Conservation (phyloP, 805 yeast genomes). For the Ogataea ganodermae region DNA sequence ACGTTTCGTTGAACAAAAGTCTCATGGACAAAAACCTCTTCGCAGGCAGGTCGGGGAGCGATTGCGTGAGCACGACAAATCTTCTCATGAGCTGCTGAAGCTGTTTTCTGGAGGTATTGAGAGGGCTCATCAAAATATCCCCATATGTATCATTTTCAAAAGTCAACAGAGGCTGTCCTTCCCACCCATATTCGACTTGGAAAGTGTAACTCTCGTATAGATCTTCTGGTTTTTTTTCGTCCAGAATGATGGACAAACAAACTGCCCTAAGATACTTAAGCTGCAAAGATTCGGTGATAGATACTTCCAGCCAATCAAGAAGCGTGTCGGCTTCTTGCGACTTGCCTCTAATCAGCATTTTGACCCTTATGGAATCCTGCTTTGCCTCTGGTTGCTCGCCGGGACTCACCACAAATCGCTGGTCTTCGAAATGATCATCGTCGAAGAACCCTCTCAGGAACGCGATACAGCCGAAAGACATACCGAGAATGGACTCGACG, state of each 20-base stretch:
- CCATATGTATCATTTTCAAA: constrained; percentile 26
- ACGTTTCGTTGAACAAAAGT: constrained; percentile 47
- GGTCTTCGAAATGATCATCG: constrained; percentile 54
- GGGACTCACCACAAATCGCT: constrained; percentile 38
- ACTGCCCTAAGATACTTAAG: constrained; percentile 45
- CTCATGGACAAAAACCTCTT: constrained; percentile 50
- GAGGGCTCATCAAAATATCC: constrained; percentile 19
- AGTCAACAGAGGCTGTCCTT: constrained; percentile 21
- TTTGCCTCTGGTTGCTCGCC: constrained; percentile 28
- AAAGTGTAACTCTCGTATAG: constrained; percentile 55
- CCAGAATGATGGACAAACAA: constrained; percentile 47
- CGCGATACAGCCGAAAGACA: constrained; percentile 59
- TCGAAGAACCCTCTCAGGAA: constrained; percentile 59
- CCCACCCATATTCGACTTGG: constrained; percentile 43
- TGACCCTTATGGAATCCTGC: constrained; percentile 43
- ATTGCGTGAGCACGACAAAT: constrained; percentile 55
- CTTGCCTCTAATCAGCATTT: constrained; percentile 48
- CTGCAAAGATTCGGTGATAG: constrained; percentile 48
- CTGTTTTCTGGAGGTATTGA: constrained; percentile 43
- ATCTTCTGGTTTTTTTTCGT: constrained; percentile 43
- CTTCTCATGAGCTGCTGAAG: constrained; percentile 52
- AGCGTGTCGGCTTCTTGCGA: constrained; percentile 49
- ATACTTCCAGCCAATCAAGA: constrained; percentile 55
- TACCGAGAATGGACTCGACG: constrained; percentile 48
- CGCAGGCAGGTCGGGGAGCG: constrained; percentile 51